Evolutionary conservation across 2,329 filamentous ascomycete species (phyloP).

Genomic region (Aspergillus melleus): DNA sequence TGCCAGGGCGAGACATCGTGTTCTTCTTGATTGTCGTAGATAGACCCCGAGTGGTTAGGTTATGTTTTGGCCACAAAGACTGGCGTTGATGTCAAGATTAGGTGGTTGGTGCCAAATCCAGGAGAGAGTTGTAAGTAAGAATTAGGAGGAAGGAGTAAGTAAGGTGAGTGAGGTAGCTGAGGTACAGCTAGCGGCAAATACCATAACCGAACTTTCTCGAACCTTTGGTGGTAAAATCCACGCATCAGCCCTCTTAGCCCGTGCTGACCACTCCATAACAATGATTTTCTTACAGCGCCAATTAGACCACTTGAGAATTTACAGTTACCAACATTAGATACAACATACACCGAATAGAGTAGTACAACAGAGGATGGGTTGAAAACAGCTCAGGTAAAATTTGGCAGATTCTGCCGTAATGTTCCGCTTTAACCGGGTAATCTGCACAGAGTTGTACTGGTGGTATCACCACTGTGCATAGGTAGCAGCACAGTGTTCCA

Average conservation of each 20-base stretch:
- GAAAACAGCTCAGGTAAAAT: no score
- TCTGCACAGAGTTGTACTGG: no score
- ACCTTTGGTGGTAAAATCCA: neutral
- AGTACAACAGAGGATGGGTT: no score
- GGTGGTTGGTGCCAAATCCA: neutral
- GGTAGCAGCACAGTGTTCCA: no score
- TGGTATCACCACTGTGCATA: no score
- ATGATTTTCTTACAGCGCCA: neutral
- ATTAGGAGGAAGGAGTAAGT: neutral
- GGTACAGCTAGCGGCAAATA: neutral
- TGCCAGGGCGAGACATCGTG: conserved; percentile 85
- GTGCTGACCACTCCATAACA: neutral
- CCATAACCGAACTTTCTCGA: neutral
- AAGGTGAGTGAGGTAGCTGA: neutral
- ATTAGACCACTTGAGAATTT: no score
- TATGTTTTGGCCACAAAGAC: neutral
- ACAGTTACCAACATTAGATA: no score
- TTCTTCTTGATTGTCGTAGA: neutral
- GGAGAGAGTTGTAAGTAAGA: neutral
- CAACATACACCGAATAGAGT: no score
- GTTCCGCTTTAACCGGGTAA: no score
- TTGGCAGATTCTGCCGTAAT: no score
- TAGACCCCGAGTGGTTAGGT: neutral
- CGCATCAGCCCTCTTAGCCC: no score
- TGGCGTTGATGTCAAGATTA: neutral